Evolutionary conservation across 441 rosid genomes (phyloP).

Genomic region (Euphorbia celastroides): DNA sequence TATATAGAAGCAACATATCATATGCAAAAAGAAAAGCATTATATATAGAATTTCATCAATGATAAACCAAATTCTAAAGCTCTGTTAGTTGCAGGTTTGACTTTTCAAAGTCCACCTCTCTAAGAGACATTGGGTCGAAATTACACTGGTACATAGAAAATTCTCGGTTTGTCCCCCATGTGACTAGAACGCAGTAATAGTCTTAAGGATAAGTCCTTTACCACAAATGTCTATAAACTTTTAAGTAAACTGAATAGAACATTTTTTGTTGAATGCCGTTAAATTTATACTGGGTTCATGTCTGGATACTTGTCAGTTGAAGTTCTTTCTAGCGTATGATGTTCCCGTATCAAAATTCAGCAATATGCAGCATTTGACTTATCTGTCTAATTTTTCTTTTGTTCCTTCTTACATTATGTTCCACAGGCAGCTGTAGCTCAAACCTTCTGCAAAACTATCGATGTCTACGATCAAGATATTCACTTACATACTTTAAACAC

Average conservation of each 20-base stretch:
- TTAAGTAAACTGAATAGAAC: not conserved
- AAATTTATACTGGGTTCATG: not conserved
- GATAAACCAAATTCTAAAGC: too few species aligned
- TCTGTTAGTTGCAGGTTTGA: too few species aligned
- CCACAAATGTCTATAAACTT: not conserved
- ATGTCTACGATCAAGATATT: constrained; percentile 72
- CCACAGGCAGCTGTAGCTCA: constrained; percentile 59
- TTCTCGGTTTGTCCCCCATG: too few species aligned
- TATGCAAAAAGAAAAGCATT: too few species aligned
- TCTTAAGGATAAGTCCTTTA: too few species aligned
- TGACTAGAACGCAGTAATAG: too few species aligned
- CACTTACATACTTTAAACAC: constrained; percentile 48
- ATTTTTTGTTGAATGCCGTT: too few species aligned
- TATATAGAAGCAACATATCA: too few species aligned
- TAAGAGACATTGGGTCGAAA: too few species aligned
- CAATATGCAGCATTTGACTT: not conserved
- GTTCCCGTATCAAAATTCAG: not conserved
- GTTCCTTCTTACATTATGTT: not conserved
- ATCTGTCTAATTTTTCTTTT: not conserved
- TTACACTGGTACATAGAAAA: too few species aligned
- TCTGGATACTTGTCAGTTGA: not conserved
- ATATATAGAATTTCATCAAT: too few species aligned
- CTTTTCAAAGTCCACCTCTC: too few species aligned
- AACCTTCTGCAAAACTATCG: constrained; percentile 53
- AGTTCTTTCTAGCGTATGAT: not conserved